These are phyloP conservation scores for Epipyxis sp. DNA, from an alignment of 108 stramenopile genomes.

Conservation along the genomic window DNA sequence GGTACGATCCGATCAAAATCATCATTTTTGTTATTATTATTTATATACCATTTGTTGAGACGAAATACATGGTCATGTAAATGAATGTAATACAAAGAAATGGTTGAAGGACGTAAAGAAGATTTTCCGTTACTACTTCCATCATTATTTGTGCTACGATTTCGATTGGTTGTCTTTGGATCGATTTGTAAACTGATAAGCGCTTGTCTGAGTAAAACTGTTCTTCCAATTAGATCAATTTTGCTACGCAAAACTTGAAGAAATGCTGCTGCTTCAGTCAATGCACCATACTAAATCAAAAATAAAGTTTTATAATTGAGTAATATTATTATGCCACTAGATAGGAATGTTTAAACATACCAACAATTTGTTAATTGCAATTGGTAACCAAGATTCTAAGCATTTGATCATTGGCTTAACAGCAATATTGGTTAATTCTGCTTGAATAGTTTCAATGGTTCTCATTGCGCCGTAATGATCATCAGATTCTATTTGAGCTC, in stretches of 20 bases:
- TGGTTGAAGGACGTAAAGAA: neutral
- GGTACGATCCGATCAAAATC: neutral
- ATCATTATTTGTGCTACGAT: neutral
- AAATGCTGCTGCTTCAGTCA: neutral
- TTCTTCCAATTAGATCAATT: constrained; percentile 7
- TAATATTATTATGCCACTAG: too few relatives aligned
- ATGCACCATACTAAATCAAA: neutral
- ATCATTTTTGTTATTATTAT: neutral
- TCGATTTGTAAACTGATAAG: neutral
- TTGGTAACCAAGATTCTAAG: constrained; percentile 17
- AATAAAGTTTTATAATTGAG: too few relatives aligned
- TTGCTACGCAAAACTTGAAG: neutral
- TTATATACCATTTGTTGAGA: neutral
- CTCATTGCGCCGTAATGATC: constrained; percentile 15
- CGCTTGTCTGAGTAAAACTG: neutral
- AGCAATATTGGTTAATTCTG: neutral
- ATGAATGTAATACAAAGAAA: neutral
- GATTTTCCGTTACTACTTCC: neutral
- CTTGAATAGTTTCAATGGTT: neutral
- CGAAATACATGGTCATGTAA: neutral
- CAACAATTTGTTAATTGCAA: constrained; percentile 1
- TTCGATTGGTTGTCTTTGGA: neutral
- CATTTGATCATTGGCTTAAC: neutral
- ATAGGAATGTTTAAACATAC: too few relatives aligned
- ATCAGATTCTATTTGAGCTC: neutral